phyloP scores from a whole-genome alignment of 192 early-diverging fungal species.

The Lunasporangiospora selenospora region DNA sequence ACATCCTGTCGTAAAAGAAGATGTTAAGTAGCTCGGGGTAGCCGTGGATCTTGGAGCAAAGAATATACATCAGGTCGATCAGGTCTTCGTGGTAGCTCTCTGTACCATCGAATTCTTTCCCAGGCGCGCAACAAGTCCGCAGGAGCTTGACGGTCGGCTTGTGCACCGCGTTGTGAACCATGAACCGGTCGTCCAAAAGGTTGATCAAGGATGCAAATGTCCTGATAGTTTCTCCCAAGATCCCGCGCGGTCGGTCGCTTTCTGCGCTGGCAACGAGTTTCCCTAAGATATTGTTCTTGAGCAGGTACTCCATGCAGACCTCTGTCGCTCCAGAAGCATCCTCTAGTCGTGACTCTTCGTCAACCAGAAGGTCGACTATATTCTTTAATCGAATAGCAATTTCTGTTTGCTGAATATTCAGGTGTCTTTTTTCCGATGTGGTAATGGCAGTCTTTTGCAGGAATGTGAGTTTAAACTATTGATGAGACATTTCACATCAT shows the following conservation, averaged over 20 bases:
- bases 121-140: constrained; percentile 61
- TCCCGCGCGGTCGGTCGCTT: constrained; percentile 72
- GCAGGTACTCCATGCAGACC: constrained; percentile 84
- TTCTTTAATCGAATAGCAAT: constrained; percentile 69
- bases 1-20: constrained; percentile 68
- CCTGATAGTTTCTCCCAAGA: constrained; percentile 73
- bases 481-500: too few species aligned
- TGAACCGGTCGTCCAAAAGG: constrained; percentile 81
- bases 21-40: constrained; percentile 69
- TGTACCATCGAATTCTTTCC: constrained; percentile 46
- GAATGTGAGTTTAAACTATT: too few species aligned
- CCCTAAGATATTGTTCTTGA: constrained; percentile 79
- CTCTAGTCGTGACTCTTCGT: constrained; percentile 77
- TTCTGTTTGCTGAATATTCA: constrained; percentile 71
- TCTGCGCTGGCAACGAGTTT: constrained; percentile 78
- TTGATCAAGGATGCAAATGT: constrained; percentile 77
- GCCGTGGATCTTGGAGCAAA: constrained; percentile 76
- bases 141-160: constrained; percentile 77
- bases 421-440: too few species aligned
- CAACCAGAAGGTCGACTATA: constrained; percentile 84
- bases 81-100: constrained; percentile 61
- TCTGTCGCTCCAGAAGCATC: constrained; percentile 70
- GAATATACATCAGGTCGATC: constrained; percentile 70
- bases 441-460: too few species aligned
- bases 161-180: constrained; percentile 86